These are phyloP conservation scores for Salpingoeca rosetta DNA, from an alignment of 78 protist genomes.

Conservation along the genomic window DNA sequence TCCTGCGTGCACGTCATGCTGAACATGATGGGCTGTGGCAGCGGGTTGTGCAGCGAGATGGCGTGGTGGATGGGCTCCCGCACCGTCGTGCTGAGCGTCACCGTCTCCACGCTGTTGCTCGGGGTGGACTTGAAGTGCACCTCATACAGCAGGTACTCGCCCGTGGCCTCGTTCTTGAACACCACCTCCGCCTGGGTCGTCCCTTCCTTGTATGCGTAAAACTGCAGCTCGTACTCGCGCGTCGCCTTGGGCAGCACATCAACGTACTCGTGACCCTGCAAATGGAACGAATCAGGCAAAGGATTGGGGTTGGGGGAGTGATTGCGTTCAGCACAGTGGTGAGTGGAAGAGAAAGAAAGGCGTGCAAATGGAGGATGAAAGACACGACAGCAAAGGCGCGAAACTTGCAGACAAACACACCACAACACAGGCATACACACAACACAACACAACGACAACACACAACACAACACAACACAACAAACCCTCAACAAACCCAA, in stretches of 20 bases:
- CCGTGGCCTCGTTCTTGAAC: conserved; percentile 42
- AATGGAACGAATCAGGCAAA: too few relatives aligned
- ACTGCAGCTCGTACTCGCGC: conserved; percentile 29
- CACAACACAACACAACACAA: too few relatives aligned
- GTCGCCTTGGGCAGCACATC: conserved; percentile 46
- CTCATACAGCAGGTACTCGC: conserved; percentile 39
- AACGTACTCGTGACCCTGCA: conserved; percentile 34
- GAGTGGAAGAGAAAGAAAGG: too few relatives aligned
- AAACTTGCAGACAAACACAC: too few relatives aligned
- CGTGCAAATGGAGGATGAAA: too few relatives aligned
- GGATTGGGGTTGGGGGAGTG: too few relatives aligned
- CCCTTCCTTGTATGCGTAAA: conserved; percentile 39
- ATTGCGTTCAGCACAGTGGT: too few relatives aligned
- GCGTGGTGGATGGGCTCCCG: conserved; percentile 28
- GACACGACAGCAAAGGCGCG: too few relatives aligned
- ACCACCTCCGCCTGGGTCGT: conserved; percentile 3
- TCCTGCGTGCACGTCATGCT: not conserved
- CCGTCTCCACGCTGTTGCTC: not conserved
- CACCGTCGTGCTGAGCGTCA: conserved; percentile 36
- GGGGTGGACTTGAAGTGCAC: conserved; percentile 20
- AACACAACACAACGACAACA: too few relatives aligned
- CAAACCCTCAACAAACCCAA: too few relatives aligned
- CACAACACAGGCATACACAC: too few relatives aligned
- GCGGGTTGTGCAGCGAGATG: conserved; percentile 49
- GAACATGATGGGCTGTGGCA: conserved; percentile 7